These are phyloP conservation scores for Avena atlantica DNA, from an alignment of 176 grass and related monocot genomes.

Conservation along the genomic window DNA sequence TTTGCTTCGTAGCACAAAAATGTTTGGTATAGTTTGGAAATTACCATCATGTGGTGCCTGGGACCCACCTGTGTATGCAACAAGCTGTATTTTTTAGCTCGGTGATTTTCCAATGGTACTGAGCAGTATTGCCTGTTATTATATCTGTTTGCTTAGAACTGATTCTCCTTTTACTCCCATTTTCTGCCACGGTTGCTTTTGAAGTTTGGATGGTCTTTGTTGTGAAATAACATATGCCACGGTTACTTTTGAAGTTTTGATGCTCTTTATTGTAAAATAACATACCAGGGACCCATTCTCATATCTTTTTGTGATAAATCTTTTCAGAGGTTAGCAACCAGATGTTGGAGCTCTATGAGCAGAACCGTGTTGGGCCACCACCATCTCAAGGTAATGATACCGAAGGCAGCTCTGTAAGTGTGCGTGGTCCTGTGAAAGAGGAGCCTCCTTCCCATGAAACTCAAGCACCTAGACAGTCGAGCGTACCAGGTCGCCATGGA, in stretches of 20 bases:
- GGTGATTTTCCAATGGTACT: background rate
- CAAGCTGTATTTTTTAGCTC: background rate
- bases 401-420: constrained; percentile 73
- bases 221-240: background rate
- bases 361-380: constrained; percentile 56
- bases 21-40: background rate
- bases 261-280: constrained; percentile 6
- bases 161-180: constrained; percentile 2
- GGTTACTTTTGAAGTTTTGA: background rate
- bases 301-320: constrained; percentile 11
- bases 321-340: constrained; percentile 86
- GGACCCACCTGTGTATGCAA: background rate
- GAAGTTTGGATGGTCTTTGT: constrained; percentile 13
- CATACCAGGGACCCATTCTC: background rate
- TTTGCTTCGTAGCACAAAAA: constrained; percentile 2
- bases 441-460: constrained; percentile 52
- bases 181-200: constrained; percentile 11
- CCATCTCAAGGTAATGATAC: constrained; percentile 70
- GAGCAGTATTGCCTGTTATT: background rate
- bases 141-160: background rate
- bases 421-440: constrained; percentile 54
- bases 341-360: constrained; percentile 89
- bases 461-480: constrained; percentile 42
- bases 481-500: constrained; percentile 20
- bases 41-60: constrained; percentile 13